Evolutionary conservation across 345 rosid species (phyloP).

Genomic region (Arabidopsis thaliana): DNA sequence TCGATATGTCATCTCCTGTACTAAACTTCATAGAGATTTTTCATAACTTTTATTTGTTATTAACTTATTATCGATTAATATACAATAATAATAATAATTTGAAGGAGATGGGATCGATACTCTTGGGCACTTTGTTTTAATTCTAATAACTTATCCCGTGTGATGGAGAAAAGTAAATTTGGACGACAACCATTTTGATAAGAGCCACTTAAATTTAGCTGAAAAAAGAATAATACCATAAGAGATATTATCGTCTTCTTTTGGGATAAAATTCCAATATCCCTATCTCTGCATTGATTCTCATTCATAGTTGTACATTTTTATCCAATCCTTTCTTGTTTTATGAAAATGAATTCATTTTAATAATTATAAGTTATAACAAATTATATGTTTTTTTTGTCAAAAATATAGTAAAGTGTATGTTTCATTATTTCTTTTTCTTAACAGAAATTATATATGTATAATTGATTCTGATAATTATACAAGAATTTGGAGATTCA

Average conservation of each 20-base stretch:
- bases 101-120: conserved; percentile 25
- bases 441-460: background rate
- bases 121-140: conserved; percentile 12
- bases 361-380: background rate
- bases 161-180: conserved; percentile 30
- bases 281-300: conserved; percentile 43
- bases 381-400: background rate
- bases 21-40: conserved; percentile 12
- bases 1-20: conserved; percentile 6
- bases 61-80: background rate
- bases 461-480: no score
- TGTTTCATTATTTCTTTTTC: background rate
- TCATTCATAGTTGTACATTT: conserved; percentile 15
- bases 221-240: conserved; percentile 30
- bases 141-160: conserved; percentile 35
- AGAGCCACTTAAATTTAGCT: conserved; percentile 39
- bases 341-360: background rate
- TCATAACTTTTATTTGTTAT: background rate
- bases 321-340: background rate
- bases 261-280: conserved; percentile 38
- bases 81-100: background rate
- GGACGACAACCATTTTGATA: conserved; percentile 31
- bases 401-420: no score
- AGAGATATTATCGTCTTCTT: conserved; percentile 38
- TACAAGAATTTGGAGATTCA: background rate